Evolutionary conservation across 129 eudicot species (phyloP).

Genomic region (Gnaphalium uliginosum): DNA sequence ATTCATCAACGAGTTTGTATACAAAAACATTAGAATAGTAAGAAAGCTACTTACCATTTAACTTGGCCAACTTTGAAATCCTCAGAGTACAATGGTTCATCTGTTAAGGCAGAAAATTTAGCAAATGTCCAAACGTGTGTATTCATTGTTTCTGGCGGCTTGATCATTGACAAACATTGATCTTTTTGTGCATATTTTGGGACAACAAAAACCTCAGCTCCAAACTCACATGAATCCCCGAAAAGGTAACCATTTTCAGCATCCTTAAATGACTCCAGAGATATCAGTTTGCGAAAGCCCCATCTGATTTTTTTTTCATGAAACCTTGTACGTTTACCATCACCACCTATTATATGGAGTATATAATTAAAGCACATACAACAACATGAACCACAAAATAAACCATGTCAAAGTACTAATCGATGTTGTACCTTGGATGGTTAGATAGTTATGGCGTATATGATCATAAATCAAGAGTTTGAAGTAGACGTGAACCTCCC

Average conservation of each 20-base stretch:
- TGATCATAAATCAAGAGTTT: constrained; percentile 39
- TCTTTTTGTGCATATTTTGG: constrained; percentile 38
- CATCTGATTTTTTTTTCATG: constrained; percentile 33
- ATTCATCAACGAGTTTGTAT: background rate
- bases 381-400: background rate
- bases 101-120: constrained; percentile 21
- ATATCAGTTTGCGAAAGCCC: constrained; percentile 41
- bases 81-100: constrained; percentile 26
- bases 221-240: constrained; percentile 41
- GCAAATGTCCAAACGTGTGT: constrained; percentile 28
- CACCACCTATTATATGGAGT: constrained; percentile 29
- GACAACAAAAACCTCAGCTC: constrained; percentile 44
- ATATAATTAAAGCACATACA: background rate
- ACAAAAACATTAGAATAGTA: background rate
- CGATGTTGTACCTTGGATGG: constrained; percentile 36
- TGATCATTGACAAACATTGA: constrained; percentile 35
- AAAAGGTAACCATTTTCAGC: constrained; percentile 36
- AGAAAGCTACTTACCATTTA: constrained; percentile 25
- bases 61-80: constrained; percentile 37
- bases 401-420: background rate
- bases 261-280: constrained; percentile 31
- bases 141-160: constrained; percentile 28
- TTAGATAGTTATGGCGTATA: constrained; percentile 36
- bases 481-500: constrained; percentile 41
- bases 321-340: constrained; percentile 34